phyloP scores from a whole-genome alignment of 2,329 filamentous ascomycete genomes.

The Eurotiales sp. region DNA sequence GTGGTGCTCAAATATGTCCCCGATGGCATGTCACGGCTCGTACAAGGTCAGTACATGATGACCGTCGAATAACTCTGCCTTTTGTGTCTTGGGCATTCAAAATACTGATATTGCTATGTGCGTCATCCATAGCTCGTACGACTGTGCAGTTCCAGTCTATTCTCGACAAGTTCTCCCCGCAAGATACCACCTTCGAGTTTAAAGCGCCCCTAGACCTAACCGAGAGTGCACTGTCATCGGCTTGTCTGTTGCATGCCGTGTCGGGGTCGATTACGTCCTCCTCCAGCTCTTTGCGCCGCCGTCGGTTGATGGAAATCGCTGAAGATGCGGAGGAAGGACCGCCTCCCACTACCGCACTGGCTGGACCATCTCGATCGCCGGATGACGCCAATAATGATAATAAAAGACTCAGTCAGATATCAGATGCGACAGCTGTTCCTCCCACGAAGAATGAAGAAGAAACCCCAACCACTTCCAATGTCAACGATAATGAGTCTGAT shows the following conservation, averaged over 20 bases:
- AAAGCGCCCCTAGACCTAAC: conserved; percentile 71
- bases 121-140: conserved; percentile 67
- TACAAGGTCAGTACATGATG: conserved; percentile 69
- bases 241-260: conserved; percentile 84
- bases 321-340: conserved; percentile 83
- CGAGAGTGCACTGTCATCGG: conserved; percentile 81
- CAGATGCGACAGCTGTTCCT: conserved; percentile 34
- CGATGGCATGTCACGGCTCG: conserved; percentile 80
- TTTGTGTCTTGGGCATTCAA: neutral
- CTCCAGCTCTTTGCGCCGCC: conserved; percentile 70
- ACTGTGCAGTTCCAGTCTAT: conserved; percentile 64
- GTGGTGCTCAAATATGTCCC: conserved; percentile 91
- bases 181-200: conserved; percentile 81
- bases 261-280: conserved; percentile 83
- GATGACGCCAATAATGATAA: neutral
- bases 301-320: conserved; percentile 84
- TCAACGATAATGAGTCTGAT: conserved; percentile 15
- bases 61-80: conserved; percentile 11
- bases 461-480: conserved; percentile 8
- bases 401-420: conserved; percentile 25
- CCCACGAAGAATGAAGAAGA: conserved; percentile 18
- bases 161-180: conserved; percentile 69
- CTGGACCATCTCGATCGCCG: neutral
- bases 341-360: conserved; percentile 16
- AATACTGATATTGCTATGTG: neutral